Base-by-base conservation (phyloP, 176 grass and related monocot species). In the Saccharum spontaneum region DNA sequence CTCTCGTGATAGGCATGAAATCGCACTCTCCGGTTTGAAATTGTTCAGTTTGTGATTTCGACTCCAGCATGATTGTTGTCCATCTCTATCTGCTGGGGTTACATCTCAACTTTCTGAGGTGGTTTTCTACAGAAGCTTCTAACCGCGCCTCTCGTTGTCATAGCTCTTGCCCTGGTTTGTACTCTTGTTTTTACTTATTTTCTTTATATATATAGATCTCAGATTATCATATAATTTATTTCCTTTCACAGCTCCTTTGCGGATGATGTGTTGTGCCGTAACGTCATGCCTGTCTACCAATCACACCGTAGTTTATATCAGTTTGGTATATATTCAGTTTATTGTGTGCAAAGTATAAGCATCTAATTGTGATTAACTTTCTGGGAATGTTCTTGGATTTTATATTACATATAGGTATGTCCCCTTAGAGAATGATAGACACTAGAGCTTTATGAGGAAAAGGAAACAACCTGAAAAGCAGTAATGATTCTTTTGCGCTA, bases 91-190 rank as follows among this genome's bases (percentile, higher is more conserved):
- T 3, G 39, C 69, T 6, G 49, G 34, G 33, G 33, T 75, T 41
- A 74, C 69, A 87, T 81, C 69, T 28, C 10, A 87, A 24, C 61
- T 20, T 36, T 68, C 55, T 43, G 59, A 31, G 57, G 16, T 74
- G 68, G 33, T 81, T 86, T 60, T 74, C 33, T 40, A 40, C n/a
- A 63, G 50, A 26, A 81, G 85, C 18, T 70, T 80, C 85, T 66
- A 11, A 16, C 48, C 9, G 11, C 40, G 36, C 24, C 59, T 60
- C 17, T 81, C 62, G 14, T 34, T 82, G n/a, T 87, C 62, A 28
- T 13, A 18, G 22, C 28, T 40, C 31, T 46, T 37, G 36, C 62
- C 17, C 78, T 66, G 44, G n/a, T 31, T n/a, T 24, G 7, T 67
- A 76, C 60, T 67, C 60, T 68, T 39, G 1, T 75, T 1, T 67